A percentile compares a stretch with the other conserved stretches of the same genome.
phyloP scores from a whole-genome alignment of 352 stramenopile species.

The Globisporangium uncinulatum region DNA sequence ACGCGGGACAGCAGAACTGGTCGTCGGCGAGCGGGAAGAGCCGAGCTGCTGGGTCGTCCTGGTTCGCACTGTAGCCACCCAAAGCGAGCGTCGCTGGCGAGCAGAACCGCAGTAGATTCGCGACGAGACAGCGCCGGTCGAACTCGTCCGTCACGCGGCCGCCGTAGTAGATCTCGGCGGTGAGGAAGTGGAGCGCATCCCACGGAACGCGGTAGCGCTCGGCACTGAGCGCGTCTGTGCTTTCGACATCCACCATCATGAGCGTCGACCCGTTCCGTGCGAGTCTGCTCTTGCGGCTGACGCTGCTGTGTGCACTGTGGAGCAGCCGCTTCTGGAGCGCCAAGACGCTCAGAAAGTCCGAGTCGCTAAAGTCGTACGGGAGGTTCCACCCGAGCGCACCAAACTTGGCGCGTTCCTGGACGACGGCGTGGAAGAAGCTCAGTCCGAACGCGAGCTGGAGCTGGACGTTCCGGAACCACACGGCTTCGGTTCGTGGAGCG shows the following conservation, averaged over 20 bases:
- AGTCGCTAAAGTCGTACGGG: conserved; percentile 73
- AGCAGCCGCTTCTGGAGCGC: conserved; percentile 50
- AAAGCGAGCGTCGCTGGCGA: conserved; percentile 20
- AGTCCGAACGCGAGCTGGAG: conserved; percentile 63
- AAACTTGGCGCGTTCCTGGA: conserved; percentile 75
- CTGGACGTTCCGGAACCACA: conserved; percentile 23
- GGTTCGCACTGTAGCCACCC: neutral
- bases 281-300: conserved; percentile 1
- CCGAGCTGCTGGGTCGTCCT: neutral
- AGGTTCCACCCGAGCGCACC: conserved; percentile 74
- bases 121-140: conserved; percentile 62
- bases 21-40: conserved; percentile 24
- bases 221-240: neutral
- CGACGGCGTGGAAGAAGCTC: conserved; percentile 73
- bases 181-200: conserved; percentile 75
- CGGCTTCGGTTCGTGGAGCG: neutral
- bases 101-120: conserved; percentile 62
- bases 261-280: conserved; percentile 1
- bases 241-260: conserved; percentile 1
- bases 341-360: conserved; percentile 70
- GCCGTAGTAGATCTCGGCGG: conserved; percentile 78
- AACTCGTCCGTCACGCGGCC: conserved; percentile 80
- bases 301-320: conserved; percentile 3
- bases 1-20: conserved; percentile 40
- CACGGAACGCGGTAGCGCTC: conserved; percentile 37